Conservation (phyloP, 2,329 filamentous ascomycete species). For the Sporothrix brasiliensis region DNA sequence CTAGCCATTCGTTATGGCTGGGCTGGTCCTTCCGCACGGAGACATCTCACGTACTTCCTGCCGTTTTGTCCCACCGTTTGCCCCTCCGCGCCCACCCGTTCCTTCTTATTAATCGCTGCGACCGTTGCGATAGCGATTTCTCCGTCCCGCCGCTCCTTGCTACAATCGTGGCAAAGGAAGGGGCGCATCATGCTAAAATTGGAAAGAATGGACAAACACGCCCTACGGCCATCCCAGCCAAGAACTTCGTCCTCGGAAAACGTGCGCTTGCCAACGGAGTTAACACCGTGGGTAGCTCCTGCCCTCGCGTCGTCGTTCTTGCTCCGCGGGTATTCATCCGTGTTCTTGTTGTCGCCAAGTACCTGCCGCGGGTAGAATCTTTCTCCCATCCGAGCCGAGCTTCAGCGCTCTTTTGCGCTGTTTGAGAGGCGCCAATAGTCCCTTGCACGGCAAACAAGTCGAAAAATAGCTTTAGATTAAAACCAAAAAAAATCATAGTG, state of each 20-base stretch:
- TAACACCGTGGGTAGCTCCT: conserved; percentile 9
- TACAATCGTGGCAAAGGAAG: background rate
- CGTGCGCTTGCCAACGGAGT: conserved; percentile 14
- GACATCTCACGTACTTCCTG: background rate
- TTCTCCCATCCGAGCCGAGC: conserved; percentile 1
- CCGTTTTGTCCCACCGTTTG: conserved; percentile 17
- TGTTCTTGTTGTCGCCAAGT: background rate
- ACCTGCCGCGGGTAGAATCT: background rate
- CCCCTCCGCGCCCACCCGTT: background rate
- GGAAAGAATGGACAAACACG: no score
- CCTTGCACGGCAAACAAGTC: conserved; percentile 15
- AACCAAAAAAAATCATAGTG: background rate
- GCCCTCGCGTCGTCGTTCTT: background rate
- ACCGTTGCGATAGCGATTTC: conserved; percentile 18
- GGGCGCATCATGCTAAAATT: background rate
- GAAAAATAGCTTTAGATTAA: background rate
- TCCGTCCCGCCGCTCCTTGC: conserved; percentile 9
- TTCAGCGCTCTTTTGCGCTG: background rate
- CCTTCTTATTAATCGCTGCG: background rate
- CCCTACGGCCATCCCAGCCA: background rate
- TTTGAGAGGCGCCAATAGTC: background rate
- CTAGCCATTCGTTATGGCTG: background rate
- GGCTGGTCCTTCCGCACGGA: background rate
- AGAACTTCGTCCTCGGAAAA: conserved; percentile 1
- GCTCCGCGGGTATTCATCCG: background rate